Base-by-base conservation (phyloP, 352 stramenopile species). In the Phytophthora europaea region DNA sequence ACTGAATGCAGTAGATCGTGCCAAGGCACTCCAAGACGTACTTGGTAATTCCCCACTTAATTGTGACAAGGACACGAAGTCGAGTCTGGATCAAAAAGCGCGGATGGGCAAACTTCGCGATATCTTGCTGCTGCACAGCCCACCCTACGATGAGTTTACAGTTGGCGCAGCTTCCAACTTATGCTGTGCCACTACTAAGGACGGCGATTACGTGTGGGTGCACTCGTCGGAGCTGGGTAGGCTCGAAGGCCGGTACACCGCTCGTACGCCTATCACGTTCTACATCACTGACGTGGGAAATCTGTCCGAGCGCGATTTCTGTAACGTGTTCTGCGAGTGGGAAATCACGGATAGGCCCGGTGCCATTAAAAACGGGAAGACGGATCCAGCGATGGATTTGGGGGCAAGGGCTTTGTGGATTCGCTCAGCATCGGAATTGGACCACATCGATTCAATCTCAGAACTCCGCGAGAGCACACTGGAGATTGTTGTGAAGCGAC, bases 301-400 rank as follows among this genome's bases (percentile, higher is more conserved):
- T 43, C 16, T 8, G 45, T 10, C 31, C 15, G 6, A 50, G 15
- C 15, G 43, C 18, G 43, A 20, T n/a, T 33, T 28, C 7, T n/a
- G 7, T 8, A 61, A 61, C 6, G 20, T 61, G 6, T 61, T n/a
- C 54, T 61, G 54, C 33, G 54, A 48, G 31, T 61, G 31, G 31
- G 6, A 33, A 12, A 23, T 54, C 20, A 26, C 2, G 18, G 5
- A 54, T 10, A 8, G 34, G 34, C 2, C 34, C 34, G 34, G 34
- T 9, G 34, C 34, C 12, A 40, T 40, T 13, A 40, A 9, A 8
- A 18, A 53, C 4, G 18, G 20, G 6, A 26, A 56, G 12, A 56
- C 47, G 7, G 47, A 54, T 6, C 9, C 47, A 26, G 47, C 12
- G 20, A 9, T 28, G 18, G 16, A 16, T 18, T 26, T 4, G 16